phyloP scores from a whole-genome alignment of 2,329 filamentous ascomycete genomes.

The Colletotrichum sp. region DNA sequence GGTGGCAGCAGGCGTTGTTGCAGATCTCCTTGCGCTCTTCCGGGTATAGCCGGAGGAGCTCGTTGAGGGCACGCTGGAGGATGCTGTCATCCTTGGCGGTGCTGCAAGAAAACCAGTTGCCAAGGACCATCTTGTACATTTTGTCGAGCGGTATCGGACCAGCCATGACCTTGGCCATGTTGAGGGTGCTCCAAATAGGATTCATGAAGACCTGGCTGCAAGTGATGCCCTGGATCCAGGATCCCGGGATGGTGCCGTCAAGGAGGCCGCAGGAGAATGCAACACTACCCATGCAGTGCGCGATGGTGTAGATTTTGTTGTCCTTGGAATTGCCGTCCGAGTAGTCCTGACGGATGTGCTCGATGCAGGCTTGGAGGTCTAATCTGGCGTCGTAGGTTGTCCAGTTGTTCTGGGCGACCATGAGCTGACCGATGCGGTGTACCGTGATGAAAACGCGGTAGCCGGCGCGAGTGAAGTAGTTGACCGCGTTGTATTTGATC shows the following conservation, averaged over 20 bases:
- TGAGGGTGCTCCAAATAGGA: conserved; percentile 60
- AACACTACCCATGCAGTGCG: conserved; percentile 69
- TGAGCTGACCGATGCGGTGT: conserved; percentile 61
- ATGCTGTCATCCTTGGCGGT: conserved; percentile 50
- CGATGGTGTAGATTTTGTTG: conserved; percentile 59
- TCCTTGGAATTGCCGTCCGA: conserved; percentile 27
- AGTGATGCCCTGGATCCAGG: conserved; percentile 63
- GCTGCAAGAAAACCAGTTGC: conserved; percentile 61
- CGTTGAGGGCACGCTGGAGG: conserved; percentile 58
- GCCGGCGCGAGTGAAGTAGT: conserved; percentile 65
- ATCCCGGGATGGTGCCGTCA: conserved; percentile 62
- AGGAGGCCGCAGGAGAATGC: conserved; percentile 63
- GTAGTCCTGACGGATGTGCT: conserved; percentile 52
- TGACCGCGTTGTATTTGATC: conserved; percentile 66
- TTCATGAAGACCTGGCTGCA: conserved; percentile 70
- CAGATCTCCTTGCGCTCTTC: conserved; percentile 61
- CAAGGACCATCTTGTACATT: conserved; percentile 51
- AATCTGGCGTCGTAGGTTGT: conserved; percentile 66
- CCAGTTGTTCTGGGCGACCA: conserved; percentile 54
- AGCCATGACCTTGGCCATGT: conserved; percentile 59
- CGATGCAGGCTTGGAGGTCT: conserved; percentile 61
- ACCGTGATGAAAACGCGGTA: conserved; percentile 65
- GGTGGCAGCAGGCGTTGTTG: conserved; percentile 66
- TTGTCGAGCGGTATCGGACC: conserved; percentile 54
- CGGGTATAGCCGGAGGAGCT: conserved; percentile 63